Evolutionary conservation across 2,329 filamentous ascomycete species (phyloP), one percentile per base, ranked within the genome.

Genomic region (Monosporascus sp.): DNA sequence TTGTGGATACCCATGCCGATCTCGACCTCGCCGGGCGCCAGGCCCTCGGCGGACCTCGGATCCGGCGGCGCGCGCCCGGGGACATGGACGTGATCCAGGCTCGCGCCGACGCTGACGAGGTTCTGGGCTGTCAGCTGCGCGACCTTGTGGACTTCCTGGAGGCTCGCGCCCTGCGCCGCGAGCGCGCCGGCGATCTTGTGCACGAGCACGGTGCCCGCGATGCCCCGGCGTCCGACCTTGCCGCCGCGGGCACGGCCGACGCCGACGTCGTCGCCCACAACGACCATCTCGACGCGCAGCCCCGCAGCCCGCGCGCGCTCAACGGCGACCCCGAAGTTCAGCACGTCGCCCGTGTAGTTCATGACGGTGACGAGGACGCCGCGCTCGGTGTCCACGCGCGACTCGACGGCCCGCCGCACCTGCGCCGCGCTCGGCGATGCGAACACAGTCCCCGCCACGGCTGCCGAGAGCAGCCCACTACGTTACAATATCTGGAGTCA

Each of bases 271-370:
- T 97, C 93, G 6, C 86, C 90, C 7, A 97, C 90, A 8, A 96
- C 88, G 9, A 96, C 85, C 87, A 97, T 96, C 68, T 96, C 89
- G 0, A 89, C 88, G 18, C 84, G 74, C 24, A 90, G 72, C 0
- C 90, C 92, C 0, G 84, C 82, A 1, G 90, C 90, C 54, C 88
- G 86, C 17, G 91, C 91, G 75, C 96, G 96, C 71, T 97, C 93
- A 8, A 94, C 89, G 1, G 87, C 92, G 81, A 97, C 87, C 52
- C 91, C 92, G 67, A 97, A 97, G 73, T 96, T 95, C 61, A 97
- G 79, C 51, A 96, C 83, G 68, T 92, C 89, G 38, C 89, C 89
- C 1, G 90, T 96, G 71, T 96, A 96, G 70, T 97, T 97, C 89
- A 96, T 96, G 31, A 96, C 89, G 6, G 92, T 86, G n/a, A 96